Evolutionary conservation across 805 yeast species (phyloP).

Genomic region (Cyberlindnera maritima): DNA sequence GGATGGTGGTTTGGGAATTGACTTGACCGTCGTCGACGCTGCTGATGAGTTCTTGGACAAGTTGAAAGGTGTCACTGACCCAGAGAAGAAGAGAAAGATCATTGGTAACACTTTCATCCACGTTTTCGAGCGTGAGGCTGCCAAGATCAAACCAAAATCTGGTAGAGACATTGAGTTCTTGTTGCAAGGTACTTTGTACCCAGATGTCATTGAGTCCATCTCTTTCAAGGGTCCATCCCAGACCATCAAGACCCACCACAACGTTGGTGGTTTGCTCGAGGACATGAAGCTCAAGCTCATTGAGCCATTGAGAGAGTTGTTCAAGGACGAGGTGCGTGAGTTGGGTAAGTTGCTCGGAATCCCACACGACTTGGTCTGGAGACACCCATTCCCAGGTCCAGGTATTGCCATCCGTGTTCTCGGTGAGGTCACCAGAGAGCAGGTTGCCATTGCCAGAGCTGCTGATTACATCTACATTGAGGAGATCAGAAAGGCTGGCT

Average conservation of each 20-base stretch:
- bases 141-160: slow-evolving; percentile 81
- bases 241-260: slow-evolving; percentile 98
- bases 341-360: slow-evolving; percentile 93
- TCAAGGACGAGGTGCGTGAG: slow-evolving; percentile 98
- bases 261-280: slow-evolving; percentile 96
- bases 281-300: slow-evolving; percentile 98
- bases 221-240: slow-evolving; percentile 99
- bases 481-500: slow-evolving; percentile 91
- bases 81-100: slow-evolving; percentile 98
- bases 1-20: slow-evolving; percentile 91
- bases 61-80: slow-evolving; percentile 93
- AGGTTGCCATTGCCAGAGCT: slow-evolving; percentile 94
- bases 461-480: slow-evolving; percentile 96
- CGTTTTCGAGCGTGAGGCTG: slow-evolving; percentile 95
- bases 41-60: slow-evolving; percentile 82
- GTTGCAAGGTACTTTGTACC: slow-evolving; percentile 96
- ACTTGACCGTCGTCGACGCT: slow-evolving; percentile 93
- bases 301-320: slow-evolving; percentile 97
- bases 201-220: slow-evolving; percentile 97
- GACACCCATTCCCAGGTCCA: slow-evolving; percentile 99
- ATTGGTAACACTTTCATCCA: slow-evolving; percentile 97
- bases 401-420: slow-evolving; percentile 98
- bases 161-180: slow-evolving; percentile 90
- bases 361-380: slow-evolving; percentile 96
- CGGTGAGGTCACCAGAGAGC: slow-evolving; percentile 93